Evolutionary conservation across 2,329 filamentous ascomycete genomes (phyloP).

Genomic region (Claviceps sp.): DNA sequence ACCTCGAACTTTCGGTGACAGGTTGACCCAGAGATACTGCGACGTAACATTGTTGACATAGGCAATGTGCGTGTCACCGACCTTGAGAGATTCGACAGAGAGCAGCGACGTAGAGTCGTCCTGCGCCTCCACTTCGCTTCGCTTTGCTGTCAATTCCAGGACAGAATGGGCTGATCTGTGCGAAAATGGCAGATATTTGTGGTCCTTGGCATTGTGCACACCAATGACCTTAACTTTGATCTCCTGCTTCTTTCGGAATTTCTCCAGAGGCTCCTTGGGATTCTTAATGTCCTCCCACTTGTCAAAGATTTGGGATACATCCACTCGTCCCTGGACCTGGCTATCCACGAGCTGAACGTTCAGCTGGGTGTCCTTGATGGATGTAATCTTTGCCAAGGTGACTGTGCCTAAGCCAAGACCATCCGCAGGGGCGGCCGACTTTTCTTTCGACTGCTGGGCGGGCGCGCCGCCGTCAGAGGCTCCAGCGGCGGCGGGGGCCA

Average conservation of each 20-base stretch:
- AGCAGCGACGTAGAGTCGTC: conserved; percentile 32
- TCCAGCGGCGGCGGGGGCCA: conserved; percentile 33
- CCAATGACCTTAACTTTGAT: conserved; percentile 69
- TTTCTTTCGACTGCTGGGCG: conserved; percentile 23
- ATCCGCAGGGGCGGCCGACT: conserved; percentile 34
- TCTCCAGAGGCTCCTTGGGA: conserved; percentile 61
- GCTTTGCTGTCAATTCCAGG: conserved; percentile 76
- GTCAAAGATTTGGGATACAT: conserved; percentile 83
- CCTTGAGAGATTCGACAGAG: conserved; percentile 57
- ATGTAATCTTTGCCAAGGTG: conserved; percentile 65
- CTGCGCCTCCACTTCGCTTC: conserved; percentile 43
- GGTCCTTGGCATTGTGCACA: conserved; percentile 78
- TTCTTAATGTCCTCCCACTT: conserved; percentile 76
- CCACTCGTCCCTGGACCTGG: conserved; percentile 72
- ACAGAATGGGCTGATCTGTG: conserved; percentile 73
- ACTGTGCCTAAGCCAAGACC: conserved; percentile 63
- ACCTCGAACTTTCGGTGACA: conserved; percentile 79
- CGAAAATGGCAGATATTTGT: conserved; percentile 82
- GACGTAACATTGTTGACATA: conserved; percentile 84
- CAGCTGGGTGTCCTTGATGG: conserved; percentile 80
- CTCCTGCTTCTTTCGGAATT: conserved; percentile 58
- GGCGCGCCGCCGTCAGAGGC: conserved; percentile 33
- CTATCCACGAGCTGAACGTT: conserved; percentile 75
- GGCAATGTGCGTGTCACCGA: conserved; percentile 60
- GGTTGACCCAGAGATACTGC: conserved; percentile 76